Conservation (phyloP, 768 basidiomycete species). For the Heimioporus sp. region DNA sequence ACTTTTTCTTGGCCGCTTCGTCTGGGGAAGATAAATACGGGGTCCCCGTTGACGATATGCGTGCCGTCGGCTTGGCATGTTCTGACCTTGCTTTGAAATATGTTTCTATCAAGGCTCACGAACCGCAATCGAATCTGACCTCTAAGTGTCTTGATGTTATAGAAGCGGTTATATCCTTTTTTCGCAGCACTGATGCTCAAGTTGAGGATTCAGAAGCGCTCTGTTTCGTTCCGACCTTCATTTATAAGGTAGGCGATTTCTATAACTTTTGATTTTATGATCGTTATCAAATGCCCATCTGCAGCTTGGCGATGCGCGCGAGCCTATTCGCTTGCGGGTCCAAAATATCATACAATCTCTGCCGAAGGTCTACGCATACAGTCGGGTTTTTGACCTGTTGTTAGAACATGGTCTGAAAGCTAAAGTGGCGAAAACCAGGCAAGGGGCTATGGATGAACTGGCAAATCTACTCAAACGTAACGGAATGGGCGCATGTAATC, state of each 20-base stretch:
- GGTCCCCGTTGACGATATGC: constrained; percentile 44
- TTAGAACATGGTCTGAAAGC: constrained; percentile 87
- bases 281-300: constrained; percentile 2
- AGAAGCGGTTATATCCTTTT: constrained; percentile 72
- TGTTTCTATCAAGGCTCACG: constrained; percentile 83
- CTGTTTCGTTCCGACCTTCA: constrained; percentile 85
- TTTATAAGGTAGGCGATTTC: constrained; percentile 68
- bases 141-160: constrained; percentile 88
- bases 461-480: constrained; percentile 74
- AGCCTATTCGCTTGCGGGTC: constrained; percentile 75
- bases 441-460: constrained; percentile 83
- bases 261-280: background rate
- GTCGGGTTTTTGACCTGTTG: constrained; percentile 84
- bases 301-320: constrained; percentile 91
- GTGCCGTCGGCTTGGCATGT: constrained; percentile 74
- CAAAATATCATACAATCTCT: constrained; percentile 82
- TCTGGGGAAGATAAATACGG: constrained; percentile 55
- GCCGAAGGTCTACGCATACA: constrained; percentile 90
- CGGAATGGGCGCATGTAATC: constrained; percentile 73
- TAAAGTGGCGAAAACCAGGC: constrained; percentile 89
- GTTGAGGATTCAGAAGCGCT: constrained; percentile 83
- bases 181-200: constrained; percentile 72
- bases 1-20: constrained; percentile 65
- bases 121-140: constrained; percentile 86
- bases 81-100: constrained; percentile 94